These are phyloP conservation scores for Fusarium sp. DNA, from an alignment of 2,329 filamentous ascomycete species.

Conservation along the genomic window DNA sequence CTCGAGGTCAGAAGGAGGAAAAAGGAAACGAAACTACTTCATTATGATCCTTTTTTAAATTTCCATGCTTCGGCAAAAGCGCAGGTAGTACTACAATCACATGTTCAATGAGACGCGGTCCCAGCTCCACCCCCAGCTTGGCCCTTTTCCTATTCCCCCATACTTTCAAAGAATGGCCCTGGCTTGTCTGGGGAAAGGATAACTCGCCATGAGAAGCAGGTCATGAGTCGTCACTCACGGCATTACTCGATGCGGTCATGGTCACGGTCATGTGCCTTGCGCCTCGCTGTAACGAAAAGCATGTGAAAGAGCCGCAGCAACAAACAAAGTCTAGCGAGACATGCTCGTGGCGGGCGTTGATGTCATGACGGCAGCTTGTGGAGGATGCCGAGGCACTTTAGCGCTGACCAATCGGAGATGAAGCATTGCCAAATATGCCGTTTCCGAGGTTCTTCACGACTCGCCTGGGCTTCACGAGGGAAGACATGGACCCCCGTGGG, in stretches of 20 bases:
- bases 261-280: constrained; percentile 46
- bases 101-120: constrained; percentile 30
- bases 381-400: constrained; percentile 45
- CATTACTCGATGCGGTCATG: constrained; percentile 42
- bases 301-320: constrained; percentile 43
- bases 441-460: constrained; percentile 38
- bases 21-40: constrained; percentile 5
- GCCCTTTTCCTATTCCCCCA: constrained; percentile 14
- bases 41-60: constrained; percentile 37
- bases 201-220: constrained; percentile 10
- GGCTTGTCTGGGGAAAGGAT: constrained; percentile 24
- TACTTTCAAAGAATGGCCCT: constrained; percentile 7
- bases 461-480: constrained; percentile 7
- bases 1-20: constrained; percentile 1
- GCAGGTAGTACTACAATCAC: constrained; percentile 42
- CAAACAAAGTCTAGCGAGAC: constrained; percentile 24
- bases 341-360: constrained; percentile 34
- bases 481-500: constrained; percentile 14
- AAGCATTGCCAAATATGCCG: constrained; percentile 45
- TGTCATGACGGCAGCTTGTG: constrained; percentile 46
- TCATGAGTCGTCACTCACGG: constrained; percentile 41
- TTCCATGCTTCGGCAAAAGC: constrained; percentile 46
- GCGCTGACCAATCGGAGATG: constrained; percentile 40
- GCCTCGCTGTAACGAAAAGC: constrained; percentile 36
- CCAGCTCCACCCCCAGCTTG: too few relatives aligned